A percentile compares a stretch with the other conserved stretches of the same genome.
phyloP scores from a whole-genome alignment of 768 basidiomycete genomes.

The Termitomyces sp. region DNA sequence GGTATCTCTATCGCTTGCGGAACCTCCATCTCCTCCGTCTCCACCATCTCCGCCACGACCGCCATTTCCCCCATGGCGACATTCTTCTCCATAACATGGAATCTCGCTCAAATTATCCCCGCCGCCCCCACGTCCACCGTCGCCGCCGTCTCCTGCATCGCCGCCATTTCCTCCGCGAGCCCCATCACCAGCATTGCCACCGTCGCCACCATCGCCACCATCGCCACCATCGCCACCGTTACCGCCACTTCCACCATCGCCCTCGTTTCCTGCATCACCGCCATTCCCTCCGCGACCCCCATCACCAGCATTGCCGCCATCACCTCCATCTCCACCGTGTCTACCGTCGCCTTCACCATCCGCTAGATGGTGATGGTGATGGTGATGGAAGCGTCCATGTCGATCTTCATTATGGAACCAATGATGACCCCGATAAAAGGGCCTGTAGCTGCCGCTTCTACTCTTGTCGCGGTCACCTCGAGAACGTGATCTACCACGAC shows the following conservation, averaged over 20 bases:
- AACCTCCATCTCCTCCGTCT: not conserved
- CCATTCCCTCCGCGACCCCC: not conserved
- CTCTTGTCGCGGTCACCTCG: not conserved
- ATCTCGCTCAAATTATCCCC: not conserved
- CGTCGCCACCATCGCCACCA: not conserved
- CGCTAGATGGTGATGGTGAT: not conserved
- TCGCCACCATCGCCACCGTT: not conserved
- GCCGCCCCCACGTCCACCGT: no score
- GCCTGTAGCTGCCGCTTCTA: not conserved
- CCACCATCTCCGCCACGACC: constrained; percentile 2
- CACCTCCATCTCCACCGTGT: not conserved
- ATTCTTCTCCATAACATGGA: not conserved
- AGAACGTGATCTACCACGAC: constrained; percentile 4
- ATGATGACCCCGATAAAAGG: not conserved
- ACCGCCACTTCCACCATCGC: not conserved
- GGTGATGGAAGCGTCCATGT: not conserved
- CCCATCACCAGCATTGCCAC: not conserved
- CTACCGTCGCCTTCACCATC: not conserved
- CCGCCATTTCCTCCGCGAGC: not conserved
- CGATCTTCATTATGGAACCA: not conserved
- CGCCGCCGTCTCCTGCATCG: not conserved
- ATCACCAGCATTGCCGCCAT: not conserved
- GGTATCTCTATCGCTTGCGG: not conserved
- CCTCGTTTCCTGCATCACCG: not conserved
- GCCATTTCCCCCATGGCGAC: not conserved